Evolutionary conservation across 345 rosid genomes (phyloP), one percentile per base, ranked within the genome.

Genomic region (Iberis pinnata): DNA sequence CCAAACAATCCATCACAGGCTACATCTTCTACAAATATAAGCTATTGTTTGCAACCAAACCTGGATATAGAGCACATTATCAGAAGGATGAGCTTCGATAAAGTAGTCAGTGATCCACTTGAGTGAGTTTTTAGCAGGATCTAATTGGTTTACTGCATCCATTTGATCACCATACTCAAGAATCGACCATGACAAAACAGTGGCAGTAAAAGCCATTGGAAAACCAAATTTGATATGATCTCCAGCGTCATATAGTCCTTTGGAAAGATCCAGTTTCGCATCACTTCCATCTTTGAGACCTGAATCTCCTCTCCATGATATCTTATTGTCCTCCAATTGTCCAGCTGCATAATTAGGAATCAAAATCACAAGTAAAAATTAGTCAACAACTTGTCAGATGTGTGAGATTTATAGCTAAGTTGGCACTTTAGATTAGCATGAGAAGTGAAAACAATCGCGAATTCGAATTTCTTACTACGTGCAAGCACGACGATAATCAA

Each of bases 131-230:
- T 69, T 75, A 12, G 98, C 95, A 4, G 85, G 72, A 29, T 68
- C 72, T 64, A 88, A 64, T 53, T 76, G 95, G 5, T 62, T 49
- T 12, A 58, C 74, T 9, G 52, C 94, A 6, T 59, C 75, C 98
- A 92, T 92, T 55, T 93, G 99, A 70, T 81, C 94, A 42, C 94
- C 97, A 46, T 93, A 93, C 73, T 93, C 99, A 9, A 93, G 93
- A 45, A 93, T 93, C 7, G 97, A 62, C 99, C 99, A 93, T 0
- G 99, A 86, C 56, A 93, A 49, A 26, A 86, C 76, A 0, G 95
- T 81, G 13, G 97, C 95, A 12, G 97, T 88, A 67, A 75, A 93
- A 40, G 99, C 97, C 94, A 93, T 58, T 0, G 99, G 99, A 32
- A 88, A 83, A 35, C 94, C 95, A 69, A 93, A 93, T 69, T 93